phyloP scores from a whole-genome alignment of 2,329 filamentous ascomycete genomes.

The Catunica adiposa region DNA sequence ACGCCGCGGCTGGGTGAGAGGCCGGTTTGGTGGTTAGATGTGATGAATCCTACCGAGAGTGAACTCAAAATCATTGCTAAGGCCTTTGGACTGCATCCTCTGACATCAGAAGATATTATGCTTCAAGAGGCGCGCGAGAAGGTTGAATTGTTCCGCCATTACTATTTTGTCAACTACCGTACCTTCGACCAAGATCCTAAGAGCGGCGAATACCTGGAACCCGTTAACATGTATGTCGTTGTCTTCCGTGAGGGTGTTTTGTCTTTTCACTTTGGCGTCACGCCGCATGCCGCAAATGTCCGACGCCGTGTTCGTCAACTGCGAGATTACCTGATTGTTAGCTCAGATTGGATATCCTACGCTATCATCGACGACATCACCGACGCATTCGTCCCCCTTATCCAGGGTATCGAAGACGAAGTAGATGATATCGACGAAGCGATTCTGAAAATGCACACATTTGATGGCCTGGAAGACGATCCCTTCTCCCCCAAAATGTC shows the following conservation, averaged over 20 bases:
- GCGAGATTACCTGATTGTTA: slow-evolving; percentile 81
- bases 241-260: slow-evolving; percentile 92
- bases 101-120: slow-evolving; percentile 93
- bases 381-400: slow-evolving; percentile 83
- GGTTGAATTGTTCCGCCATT: slow-evolving; percentile 90
- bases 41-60: slow-evolving; percentile 74
- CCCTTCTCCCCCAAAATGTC: not conserved
- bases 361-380: slow-evolving; percentile 97
- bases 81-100: slow-evolving; percentile 84
- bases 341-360: slow-evolving; percentile 96
- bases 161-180: slow-evolving; percentile 97
- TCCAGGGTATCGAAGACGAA: slow-evolving; percentile 85
- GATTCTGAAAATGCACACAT: slow-evolving; percentile 65
- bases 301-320: slow-evolving; percentile 83
- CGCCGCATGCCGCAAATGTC: slow-evolving; percentile 89
- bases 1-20: slow-evolving; percentile 54
- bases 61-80: slow-evolving; percentile 93
- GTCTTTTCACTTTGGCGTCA: slow-evolving; percentile 94
- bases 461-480: not conserved
- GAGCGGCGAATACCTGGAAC: slow-evolving; percentile 80
- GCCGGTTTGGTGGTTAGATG: slow-evolving; percentile 93
- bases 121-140: slow-evolving; percentile 96
- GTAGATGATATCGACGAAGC: slow-evolving; percentile 93
- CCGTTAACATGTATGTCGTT: slow-evolving; percentile 93
- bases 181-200: slow-evolving; percentile 90